Base-by-base conservation (phyloP, 495 filamentous ascomycete species). In the Sporormia fimetaria region DNA sequence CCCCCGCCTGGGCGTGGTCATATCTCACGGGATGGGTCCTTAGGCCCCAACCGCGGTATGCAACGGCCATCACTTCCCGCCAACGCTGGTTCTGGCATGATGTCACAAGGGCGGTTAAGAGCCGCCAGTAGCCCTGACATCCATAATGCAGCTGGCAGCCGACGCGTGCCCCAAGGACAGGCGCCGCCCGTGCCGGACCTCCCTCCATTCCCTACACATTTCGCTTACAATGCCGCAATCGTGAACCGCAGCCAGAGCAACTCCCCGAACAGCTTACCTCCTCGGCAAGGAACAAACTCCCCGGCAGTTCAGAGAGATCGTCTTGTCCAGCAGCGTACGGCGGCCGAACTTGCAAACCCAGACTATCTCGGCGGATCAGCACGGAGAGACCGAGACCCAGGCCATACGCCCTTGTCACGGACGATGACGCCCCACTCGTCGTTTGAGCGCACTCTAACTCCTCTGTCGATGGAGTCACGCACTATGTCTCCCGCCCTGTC, bases 31-130 rank as follows among this genome's bases (percentile, higher is more conserved):
- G 87, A 94, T 48, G 84, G 82, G 1, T 78, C 68, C 71, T 72
- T 47, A 65, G 65, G n/a, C 80, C 74, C 49, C 66, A 77, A 75
- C 40, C 73, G 82, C 40, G 69, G 67, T 35, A 71, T 75, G 22
- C 76, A 85, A 49, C 72, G 87, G 21, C 87, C 87, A 15, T 93
- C 86, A 11, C 67, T 92, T 51, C 83, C 86, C 28, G 81, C 79
- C 1, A 80, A 87, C 70, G 65, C 69, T 3, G 69, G 75, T 7
- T 67, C 64, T 36, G 63, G 78, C 45, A 59, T 54, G 56, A 53
- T 68, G 44, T 55, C 68, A 48, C 63, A 77, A 55, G 66, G 48
- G 9, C 59, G 77, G 22, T 60, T 77, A 59, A 70, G 77, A n/a
- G 78, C 75, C n/a, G 77, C 74, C 9, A 81, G 77, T 54, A 78